Conservation (phyloP, 495 filamentous ascomycete species). For the Pseudomonodictys pantanalensis region DNA sequence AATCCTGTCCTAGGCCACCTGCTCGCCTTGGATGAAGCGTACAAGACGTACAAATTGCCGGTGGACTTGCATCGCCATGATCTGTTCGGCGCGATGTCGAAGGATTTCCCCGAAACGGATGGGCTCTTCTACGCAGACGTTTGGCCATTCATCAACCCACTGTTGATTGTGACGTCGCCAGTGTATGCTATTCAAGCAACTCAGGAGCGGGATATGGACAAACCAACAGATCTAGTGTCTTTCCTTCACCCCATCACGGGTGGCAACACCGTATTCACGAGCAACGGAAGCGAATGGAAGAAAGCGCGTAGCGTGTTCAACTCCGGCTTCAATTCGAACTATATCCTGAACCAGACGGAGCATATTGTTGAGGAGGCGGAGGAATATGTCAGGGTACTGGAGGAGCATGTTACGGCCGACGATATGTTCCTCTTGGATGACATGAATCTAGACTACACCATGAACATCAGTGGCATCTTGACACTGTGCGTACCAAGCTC, state of each 20-base stretch:
- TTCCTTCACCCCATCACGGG: background rate
- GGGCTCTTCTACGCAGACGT: background rate
- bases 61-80: background rate
- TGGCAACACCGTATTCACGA: background rate
- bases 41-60: background rate
- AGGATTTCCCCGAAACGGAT: background rate
- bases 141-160: constrained; percentile 3
- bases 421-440: background rate
- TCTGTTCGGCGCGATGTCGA: background rate
- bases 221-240: background rate
- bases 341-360: background rate
- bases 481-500: background rate
- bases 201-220: background rate
- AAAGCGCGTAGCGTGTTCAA: background rate
- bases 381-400: background rate
- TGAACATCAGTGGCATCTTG: background rate
- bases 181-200: background rate
- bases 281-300: background rate
- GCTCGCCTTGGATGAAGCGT: background rate
- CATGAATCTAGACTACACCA: background rate
- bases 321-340: background rate
- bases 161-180: background rate
- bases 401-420: background rate
- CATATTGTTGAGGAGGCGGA: background rate
- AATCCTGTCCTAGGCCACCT: background rate